Conservation (phyloP, 2,329 filamentous ascomycete species). For the Plenodomus tracheiphilus region DNA sequence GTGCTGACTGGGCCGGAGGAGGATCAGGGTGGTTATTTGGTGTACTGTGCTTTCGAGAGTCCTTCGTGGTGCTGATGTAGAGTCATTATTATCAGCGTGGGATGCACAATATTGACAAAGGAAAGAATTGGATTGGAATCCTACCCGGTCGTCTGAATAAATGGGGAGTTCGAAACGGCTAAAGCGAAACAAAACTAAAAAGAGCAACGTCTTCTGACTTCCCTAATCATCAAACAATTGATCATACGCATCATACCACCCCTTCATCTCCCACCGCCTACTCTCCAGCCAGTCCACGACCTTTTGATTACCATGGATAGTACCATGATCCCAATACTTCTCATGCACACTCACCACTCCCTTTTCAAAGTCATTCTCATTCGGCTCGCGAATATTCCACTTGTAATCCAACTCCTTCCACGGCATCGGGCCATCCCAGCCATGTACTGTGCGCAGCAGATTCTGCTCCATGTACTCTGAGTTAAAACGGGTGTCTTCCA, state of each 20-base stretch:
- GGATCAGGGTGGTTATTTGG: too few relatives aligned
- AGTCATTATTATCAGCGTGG: too few relatives aligned
- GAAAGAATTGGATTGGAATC: too few relatives aligned
- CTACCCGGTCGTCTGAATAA: too few relatives aligned
- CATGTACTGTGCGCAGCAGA: conserved; percentile 43
- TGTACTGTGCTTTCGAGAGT: too few relatives aligned
- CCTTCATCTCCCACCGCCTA: conserved; percentile 47
- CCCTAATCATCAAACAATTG: background rate
- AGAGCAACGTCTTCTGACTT: background rate
- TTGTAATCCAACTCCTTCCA: conserved; percentile 42
- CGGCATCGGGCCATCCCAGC: conserved; percentile 45
- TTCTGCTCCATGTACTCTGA: conserved; percentile 43
- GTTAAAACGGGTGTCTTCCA: conserved; percentile 34
- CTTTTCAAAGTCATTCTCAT: conserved; percentile 40
- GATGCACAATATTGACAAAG: too few relatives aligned
- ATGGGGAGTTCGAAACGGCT: background rate
- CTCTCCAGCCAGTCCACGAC: conserved; percentile 37
- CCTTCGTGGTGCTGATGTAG: too few relatives aligned
- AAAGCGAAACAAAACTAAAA: background rate
- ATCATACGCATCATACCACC: conserved; percentile 41
- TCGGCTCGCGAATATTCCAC: conserved; percentile 46
- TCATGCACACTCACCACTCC: conserved; percentile 45
- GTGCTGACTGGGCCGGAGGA: background rate
- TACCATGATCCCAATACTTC: conserved; percentile 45
- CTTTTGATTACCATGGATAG: conserved; percentile 26